Evolutionary conservation across 495 filamentous ascomycete genomes (phyloP), one percentile per base, ranked within the genome.

Genomic region (Penicillium steckii): DNA sequence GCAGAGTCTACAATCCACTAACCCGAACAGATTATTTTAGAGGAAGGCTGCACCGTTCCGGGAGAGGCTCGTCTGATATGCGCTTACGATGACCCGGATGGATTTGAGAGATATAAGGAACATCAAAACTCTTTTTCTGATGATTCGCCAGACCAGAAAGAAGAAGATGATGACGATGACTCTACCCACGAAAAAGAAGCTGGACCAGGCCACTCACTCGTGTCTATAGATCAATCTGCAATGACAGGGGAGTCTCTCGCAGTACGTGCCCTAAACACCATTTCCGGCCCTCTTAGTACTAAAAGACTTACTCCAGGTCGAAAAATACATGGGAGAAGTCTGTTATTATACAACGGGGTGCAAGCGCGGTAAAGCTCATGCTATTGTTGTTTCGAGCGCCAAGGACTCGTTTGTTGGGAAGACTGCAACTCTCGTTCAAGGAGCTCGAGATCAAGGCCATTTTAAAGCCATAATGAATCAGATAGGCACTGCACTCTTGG

Each of bases 401-500:
- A 81, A 76, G 59, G 76, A 69, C 60, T 88, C 85, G 26, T 89
- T 89, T 66, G 85, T 88, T 57, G 85, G 85, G 46, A 76, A 79
- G 41, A 89, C 85, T 46, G 85, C 85, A 12, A 76, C 67, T 33
- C 79, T 88, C 66, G 85, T 89, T 17, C 77, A 83, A 53, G 77
- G 81, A 35, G 85, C 85, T 29, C 77, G 81, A 54, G 85, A 85
- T 52, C 80, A 83, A 53, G 85, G 85, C 55, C 85, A 89, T 68
- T 89, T 89, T 71, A 86, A 89, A 71, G 76, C 84, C 38, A 86
- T 89, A 65, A 89, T 89, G 85, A 82, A 88, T 67, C 82, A 80
- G 37, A 89, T 89, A 37, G 85, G 85, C 52, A 92, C 88, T 25
- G 74, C 78, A 23, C 71, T 88, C 15, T 66, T 88, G 44, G 77